Evolutionary conservation across 768 basidiomycete genomes (phyloP).

Genomic region (Trametes punicea): DNA sequence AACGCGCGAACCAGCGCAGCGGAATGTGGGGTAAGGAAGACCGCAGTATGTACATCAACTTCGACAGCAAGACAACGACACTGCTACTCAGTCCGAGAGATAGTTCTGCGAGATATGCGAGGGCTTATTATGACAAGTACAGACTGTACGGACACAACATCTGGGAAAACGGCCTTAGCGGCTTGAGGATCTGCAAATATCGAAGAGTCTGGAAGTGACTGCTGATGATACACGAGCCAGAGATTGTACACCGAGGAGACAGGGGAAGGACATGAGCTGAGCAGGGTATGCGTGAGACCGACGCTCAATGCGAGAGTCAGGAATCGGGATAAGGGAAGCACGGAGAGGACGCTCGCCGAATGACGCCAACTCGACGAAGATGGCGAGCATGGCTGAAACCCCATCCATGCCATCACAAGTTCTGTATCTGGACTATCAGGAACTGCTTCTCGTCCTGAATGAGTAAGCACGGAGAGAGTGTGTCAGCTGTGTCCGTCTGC

Average conservation of each 20-base stretch:
- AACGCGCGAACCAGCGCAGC: neutral
- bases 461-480: neutral
- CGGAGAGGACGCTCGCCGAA: neutral
- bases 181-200: neutral
- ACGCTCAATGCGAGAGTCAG: neutral
- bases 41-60: conserved; percentile 12
- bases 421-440: conserved; percentile 88
- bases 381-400: neutral
- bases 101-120: conserved; percentile 9
- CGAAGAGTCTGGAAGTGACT: conserved; percentile 5
- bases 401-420: conserved; percentile 39
- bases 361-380: neutral
- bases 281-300: conserved; percentile 1
- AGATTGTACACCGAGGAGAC: conserved; percentile 14
- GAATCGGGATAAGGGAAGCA: neutral
- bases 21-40: neutral
- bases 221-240: conserved; percentile 17
- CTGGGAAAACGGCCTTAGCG: neutral
- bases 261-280: neutral
- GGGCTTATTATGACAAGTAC: conserved; percentile 4
- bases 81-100: conserved; percentile 8
- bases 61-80: conserved; percentile 8
- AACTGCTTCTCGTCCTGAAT: conserved; percentile 90
- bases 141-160: conserved; percentile 8
- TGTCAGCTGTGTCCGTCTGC: neutral